phyloP scores from a whole-genome alignment of 495 filamentous ascomycete species.

The Parathielavia appendiculata region DNA sequence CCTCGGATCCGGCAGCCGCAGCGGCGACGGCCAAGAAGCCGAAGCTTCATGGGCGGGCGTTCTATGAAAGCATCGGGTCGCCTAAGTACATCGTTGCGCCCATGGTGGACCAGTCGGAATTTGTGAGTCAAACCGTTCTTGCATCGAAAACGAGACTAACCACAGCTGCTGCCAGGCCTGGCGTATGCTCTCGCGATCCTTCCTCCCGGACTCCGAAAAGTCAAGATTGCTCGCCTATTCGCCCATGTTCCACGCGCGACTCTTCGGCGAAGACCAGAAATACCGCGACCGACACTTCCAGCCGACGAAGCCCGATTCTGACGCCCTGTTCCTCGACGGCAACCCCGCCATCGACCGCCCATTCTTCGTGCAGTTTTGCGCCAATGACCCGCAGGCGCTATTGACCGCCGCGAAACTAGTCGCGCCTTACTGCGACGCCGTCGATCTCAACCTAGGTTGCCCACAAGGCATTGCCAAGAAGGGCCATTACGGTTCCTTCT shows the following conservation, averaged over 20 bases:
- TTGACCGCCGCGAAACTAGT: conserved; percentile 70
- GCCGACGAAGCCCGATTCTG: conserved; percentile 38
- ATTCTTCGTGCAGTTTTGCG: conserved; percentile 94
- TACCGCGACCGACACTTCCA: conserved; percentile 77
- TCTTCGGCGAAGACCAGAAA: conserved; percentile 68
- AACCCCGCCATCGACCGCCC: conserved; percentile 78
- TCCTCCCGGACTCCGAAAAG: conserved; percentile 59
- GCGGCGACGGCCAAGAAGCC: conserved; percentile 25
- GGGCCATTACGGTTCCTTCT: conserved; percentile 87
- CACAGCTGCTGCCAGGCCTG: conserved; percentile 59
- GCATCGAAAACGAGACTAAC: conserved; percentile 14
- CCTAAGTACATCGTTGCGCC: conserved; percentile 88
- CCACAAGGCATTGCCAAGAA: conserved; percentile 90
- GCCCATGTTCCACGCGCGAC: conserved; percentile 89
- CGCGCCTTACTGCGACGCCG: conserved; percentile 82
- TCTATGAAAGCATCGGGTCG: conserved; percentile 89
- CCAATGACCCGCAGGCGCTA: conserved; percentile 76
- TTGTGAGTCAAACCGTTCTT: conserved; percentile 55
- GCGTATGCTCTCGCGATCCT: conserved; percentile 90
- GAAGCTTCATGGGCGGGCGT: conserved; percentile 77
- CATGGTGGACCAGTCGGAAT: conserved; percentile 98
- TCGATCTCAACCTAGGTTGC: conserved; percentile 97
- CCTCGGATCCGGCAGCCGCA: conserved; percentile 8
- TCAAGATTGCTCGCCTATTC: conserved; percentile 72
- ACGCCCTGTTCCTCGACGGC: conserved; percentile 67